Evolutionary conservation across 1,284 basidiomycete species (phyloP).

Genomic region (Meira nashicola): DNA sequence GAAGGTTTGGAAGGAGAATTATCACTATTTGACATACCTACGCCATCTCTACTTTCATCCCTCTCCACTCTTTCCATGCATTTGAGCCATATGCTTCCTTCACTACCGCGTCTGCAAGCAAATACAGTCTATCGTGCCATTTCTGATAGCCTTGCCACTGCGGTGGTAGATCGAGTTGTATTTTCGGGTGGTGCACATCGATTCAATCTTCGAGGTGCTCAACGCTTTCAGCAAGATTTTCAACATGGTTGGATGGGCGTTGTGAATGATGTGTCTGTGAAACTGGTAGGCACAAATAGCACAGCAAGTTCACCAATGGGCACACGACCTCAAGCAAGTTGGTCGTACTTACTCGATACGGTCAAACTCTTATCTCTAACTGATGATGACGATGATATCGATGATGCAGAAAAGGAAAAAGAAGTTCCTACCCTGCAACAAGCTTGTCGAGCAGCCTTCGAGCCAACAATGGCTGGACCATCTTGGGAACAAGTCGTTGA

Average conservation of each 20-base stretch:
- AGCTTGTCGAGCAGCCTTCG: slow-evolving; percentile 7
- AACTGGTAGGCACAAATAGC: background rate
- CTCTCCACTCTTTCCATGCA: slow-evolving; percentile 39
- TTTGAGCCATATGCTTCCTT: slow-evolving; percentile 29
- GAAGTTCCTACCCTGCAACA: background rate
- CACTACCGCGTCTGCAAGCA: slow-evolving; percentile 25
- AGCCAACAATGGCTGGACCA: background rate
- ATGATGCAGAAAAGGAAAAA: background rate
- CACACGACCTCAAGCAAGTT: slow-evolving; percentile 25
- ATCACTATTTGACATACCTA: slow-evolving; percentile 22
- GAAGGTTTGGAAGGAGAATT: slow-evolving; percentile 1
- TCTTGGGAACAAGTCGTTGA: background rate
- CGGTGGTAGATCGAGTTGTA: slow-evolving; percentile 41
- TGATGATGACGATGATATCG: background rate
- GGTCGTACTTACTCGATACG: slow-evolving; percentile 24
- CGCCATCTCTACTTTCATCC: slow-evolving; percentile 32
- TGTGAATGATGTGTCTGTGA: slow-evolving; percentile 16
- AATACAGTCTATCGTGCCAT: slow-evolving; percentile 38
- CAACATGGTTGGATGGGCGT: slow-evolving; percentile 41
- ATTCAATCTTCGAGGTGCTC: slow-evolving; percentile 11
- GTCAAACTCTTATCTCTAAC: slow-evolving; percentile 5
- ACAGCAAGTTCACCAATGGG: slow-evolving; percentile 17
- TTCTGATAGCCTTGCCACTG: slow-evolving; percentile 15
- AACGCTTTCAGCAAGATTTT: slow-evolving; percentile 29
- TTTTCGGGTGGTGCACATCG: slow-evolving; percentile 20